Evolutionary conservation across 2,329 filamentous ascomycete species (phyloP), one percentile per base, ranked within the genome.

Genomic region (Talaromyces sp.): DNA sequence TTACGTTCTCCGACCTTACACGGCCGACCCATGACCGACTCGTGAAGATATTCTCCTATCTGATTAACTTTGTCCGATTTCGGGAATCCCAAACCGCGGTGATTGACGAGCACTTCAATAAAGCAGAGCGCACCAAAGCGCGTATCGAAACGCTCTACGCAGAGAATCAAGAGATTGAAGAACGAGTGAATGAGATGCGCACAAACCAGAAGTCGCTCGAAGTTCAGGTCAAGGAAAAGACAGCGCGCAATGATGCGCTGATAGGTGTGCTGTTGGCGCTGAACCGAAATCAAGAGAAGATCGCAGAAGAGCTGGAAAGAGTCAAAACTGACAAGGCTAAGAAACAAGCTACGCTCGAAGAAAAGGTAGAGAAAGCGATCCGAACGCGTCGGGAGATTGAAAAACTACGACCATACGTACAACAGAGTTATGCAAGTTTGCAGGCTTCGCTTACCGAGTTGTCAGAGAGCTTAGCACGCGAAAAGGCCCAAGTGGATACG

Each of bases 51-150:
- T 95, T 99, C 75, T 96, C 91, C 67, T 97, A 97, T 77, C 86
- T 98, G 67, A 99, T 99, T 81, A 99, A 99, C 79, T 99, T 99
- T 77, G 93, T 98, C 68, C 88, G 95, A 60, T 99, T 98, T 79
- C 90, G 95, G 69, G 93, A 97, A 79, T 92, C 89, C 66, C 93
- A 98, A 76, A 96, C 92, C 1, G 81, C 82, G 42, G 87, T 95
- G 33, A 96, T 98, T 67, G 93, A 97, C 74, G 87, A 96, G 74
- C 90, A 98, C 77, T 95, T 95, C 80, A 95, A 96, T 81, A 93
- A 91, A 70, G 86, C 90, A 12, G 92, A 97, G 77, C 86, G 85
- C 64, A 93, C 90, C 1, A 97, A 96, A 78, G 82, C 88, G 59
- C 87, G 90, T 65, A 97, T 98, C 71, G 93, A 98, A 77, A 84